Percentiles rank a stretch among this genome's conserved stretches.
Evolutionary conservation across 768 basidiomycete species (phyloP).

Genomic region (Tylopilus sp.): DNA sequence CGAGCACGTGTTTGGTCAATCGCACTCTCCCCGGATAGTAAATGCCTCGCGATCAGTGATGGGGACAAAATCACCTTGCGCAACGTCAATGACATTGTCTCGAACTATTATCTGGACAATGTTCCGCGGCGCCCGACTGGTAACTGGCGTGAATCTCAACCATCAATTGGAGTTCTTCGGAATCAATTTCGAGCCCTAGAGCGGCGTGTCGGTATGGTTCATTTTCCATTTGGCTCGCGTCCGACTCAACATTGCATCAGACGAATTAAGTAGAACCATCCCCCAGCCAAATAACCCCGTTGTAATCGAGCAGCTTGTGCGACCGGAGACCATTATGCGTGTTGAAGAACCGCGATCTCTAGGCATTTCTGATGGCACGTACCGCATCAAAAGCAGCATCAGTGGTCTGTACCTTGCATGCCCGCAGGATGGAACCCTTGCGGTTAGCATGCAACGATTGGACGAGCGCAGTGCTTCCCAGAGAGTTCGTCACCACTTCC

Average conservation of each 20-base stretch:
- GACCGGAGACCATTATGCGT: not conserved
- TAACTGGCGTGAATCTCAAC: not conserved
- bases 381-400: not conserved
- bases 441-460: not conserved
- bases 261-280: not conserved
- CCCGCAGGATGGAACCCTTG: not conserved
- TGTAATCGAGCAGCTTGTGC: not conserved
- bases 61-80: not conserved
- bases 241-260: not conserved
- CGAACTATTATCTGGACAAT: not conserved
- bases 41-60: not conserved
- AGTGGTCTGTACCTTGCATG: not conserved
- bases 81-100: not conserved
- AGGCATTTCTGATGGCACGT: not conserved
- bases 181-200: not conserved
- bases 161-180: not conserved
- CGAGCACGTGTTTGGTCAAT: not conserved
- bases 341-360: not conserved
- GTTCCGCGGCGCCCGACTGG: not conserved
- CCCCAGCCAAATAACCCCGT: not conserved
- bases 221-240: not conserved
- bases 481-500: not conserved
- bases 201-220: not conserved
- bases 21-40: slow-evolving; percentile 1
- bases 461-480: not conserved